Base-by-base conservation (phyloP, 805 yeast species). In the Kuraishia piskuri region DNA sequence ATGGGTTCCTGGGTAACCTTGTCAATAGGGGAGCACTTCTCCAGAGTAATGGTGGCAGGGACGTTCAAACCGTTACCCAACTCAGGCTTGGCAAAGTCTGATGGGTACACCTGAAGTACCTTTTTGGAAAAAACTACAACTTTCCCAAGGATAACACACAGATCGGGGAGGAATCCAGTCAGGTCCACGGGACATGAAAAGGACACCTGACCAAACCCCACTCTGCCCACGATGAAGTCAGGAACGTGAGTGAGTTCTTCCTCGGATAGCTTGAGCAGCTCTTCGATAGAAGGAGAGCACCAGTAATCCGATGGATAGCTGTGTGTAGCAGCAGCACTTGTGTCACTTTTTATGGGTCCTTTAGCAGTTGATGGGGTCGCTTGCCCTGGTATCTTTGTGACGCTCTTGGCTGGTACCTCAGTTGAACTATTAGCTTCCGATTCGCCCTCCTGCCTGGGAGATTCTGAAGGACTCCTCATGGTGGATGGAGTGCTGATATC, bases 1-100 rank as follows among this genome's bases (percentile, higher is more conserved):
- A 50, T 65, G 56, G 60, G 59, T 37, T 56, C 50, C 31, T 65
- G 66, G 3, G 64, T 62, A 2, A 26, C 45, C 37, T 58, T 56
- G 50, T 63, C 65, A 9, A 68, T 60, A 2, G 91, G 90, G 56
- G 71, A 79, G 23, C 83, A 73, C 46, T 77, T 77, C 61, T 85
- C 89, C 46, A 87, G 59, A 0, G 88, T 80, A 5, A 87, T 79
- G 0, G 84, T 83, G 0, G 94, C 90, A 5, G 91, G 91, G 20
- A 86, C 87, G 62, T 88, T 88, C 52, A 88, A 62, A 0, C 91
- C 94, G 53, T 73, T 67, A 0, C 94, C 94, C 46, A 78, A 63
- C 0, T 82, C 73, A 1, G 90, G 90, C 53, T 83, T 80, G 1
- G 56, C 59, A 21, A 49, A 52, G n/a, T 68, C 76, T 31, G 78